Evolutionary conservation across 1,284 basidiomycete genomes (phyloP).

Genomic region (Laetiporus sulphureus): DNA sequence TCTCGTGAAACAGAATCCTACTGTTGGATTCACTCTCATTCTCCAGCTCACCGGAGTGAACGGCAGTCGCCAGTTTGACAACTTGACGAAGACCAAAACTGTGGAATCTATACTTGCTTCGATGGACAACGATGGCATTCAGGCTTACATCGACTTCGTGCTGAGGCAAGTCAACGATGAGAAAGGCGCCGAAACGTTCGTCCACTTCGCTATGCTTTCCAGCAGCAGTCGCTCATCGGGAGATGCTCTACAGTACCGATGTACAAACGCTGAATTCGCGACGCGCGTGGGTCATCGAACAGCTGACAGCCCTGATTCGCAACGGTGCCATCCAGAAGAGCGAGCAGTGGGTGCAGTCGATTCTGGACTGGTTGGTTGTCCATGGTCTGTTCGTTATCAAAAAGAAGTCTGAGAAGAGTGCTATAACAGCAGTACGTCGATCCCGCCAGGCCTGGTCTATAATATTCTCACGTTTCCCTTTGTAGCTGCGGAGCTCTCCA

Average conservation of each 20-base stretch:
- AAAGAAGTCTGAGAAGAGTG: slow-evolving; percentile 69
- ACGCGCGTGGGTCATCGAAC: slow-evolving; percentile 83
- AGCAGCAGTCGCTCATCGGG: too few species aligned
- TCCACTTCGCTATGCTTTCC: too few species aligned
- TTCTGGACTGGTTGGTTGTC: slow-evolving; percentile 80
- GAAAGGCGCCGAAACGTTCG: slow-evolving; percentile 36
- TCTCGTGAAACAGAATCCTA: slow-evolving; percentile 72
- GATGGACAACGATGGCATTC: slow-evolving; percentile 73
- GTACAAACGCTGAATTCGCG: slow-evolving; percentile 44
- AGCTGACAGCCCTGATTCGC: slow-evolving; percentile 73
- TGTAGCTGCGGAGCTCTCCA: slow-evolving; percentile 55
- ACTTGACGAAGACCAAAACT: slow-evolving; percentile 89
- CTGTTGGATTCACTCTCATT: slow-evolving; percentile 80
- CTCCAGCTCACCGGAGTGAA: slow-evolving; percentile 83
- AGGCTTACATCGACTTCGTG: slow-evolving; percentile 72
- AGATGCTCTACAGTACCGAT: slow-evolving; percentile 33
- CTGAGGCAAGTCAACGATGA: slow-evolving; percentile 54
- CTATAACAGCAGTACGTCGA: slow-evolving; percentile 51
- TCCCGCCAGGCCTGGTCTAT: slow-evolving; percentile 1
- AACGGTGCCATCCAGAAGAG: slow-evolving; percentile 79
- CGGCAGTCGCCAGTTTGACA: slow-evolving; percentile 88
- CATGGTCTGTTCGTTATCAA: slow-evolving; percentile 78
- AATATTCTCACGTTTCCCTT: slow-evolving; percentile 3
- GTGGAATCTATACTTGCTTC: slow-evolving; percentile 80
- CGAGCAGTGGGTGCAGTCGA: slow-evolving; percentile 68